Percentiles rank a stretch among this genome's conserved stretches.
These are phyloP conservation scores for Colletotrichum spaethianum DNA, from an alignment of 2,329 filamentous ascomycete genomes.

Conservation along the genomic window DNA sequence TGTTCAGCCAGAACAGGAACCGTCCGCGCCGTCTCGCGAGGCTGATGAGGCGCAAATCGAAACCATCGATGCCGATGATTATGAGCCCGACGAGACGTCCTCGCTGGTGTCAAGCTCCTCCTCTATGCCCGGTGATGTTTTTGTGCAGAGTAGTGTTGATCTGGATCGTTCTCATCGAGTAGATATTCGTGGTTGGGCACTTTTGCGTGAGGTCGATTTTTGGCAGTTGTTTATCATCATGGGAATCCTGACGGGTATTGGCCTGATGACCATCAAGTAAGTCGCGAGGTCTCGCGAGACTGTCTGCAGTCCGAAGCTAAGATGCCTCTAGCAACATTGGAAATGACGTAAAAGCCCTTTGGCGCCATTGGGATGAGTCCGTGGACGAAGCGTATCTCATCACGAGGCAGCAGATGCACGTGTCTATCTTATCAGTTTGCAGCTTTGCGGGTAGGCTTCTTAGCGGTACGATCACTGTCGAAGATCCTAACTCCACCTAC, in stretches of 20 bases:
- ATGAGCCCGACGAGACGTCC: constrained; percentile 79
- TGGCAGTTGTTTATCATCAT: constrained; percentile 93
- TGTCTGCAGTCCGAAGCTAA: constrained; percentile 45
- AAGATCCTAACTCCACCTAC: not conserved
- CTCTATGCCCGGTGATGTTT: constrained; percentile 64
- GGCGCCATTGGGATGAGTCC: constrained; percentile 85
- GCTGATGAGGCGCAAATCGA: constrained; percentile 46
- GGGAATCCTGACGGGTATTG: constrained; percentile 91
- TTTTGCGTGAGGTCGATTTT: constrained; percentile 83
- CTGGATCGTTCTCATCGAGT: constrained; percentile 81
- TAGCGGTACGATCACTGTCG: constrained; percentile 71
- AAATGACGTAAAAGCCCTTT: constrained; percentile 88
- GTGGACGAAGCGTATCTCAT: constrained; percentile 82
- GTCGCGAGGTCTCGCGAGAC: constrained; percentile 49
- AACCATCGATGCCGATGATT: constrained; percentile 46
- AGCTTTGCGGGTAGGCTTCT: constrained; percentile 87
- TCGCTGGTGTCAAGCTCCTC: constrained; percentile 81
- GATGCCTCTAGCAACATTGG: constrained; percentile 84
- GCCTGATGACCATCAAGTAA: constrained; percentile 99
- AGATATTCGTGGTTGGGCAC: constrained; percentile 89
- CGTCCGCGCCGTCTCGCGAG: constrained; percentile 33
- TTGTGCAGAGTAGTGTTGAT: constrained; percentile 75
- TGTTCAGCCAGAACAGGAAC: constrained; percentile 23
- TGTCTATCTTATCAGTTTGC: constrained; percentile 91
- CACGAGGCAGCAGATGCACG: constrained; percentile 88